Evolutionary conservation across 306 rosid genomes (phyloP).

Genomic region (Chamaecrista fasciculata): DNA sequence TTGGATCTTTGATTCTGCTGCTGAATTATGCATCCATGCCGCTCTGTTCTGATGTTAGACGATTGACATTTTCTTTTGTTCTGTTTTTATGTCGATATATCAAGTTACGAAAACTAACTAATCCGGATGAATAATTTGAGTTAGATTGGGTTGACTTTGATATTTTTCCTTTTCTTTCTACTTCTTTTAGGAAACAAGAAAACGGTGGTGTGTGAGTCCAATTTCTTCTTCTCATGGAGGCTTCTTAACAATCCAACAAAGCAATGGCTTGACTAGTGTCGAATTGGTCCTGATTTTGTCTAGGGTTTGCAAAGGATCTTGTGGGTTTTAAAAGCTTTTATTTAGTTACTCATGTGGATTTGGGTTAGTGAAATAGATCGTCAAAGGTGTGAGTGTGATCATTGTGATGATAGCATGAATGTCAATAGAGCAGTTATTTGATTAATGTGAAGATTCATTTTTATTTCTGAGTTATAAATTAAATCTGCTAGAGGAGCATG

Average conservation of each 20-base stretch:
- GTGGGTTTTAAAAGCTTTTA: conserved; percentile 24
- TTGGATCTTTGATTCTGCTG: conserved; percentile 32
- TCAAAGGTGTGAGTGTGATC: conserved; percentile 25
- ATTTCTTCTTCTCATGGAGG: conserved; percentile 26
- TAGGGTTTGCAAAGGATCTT: conserved; percentile 33
- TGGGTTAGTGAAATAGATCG: conserved; percentile 11
- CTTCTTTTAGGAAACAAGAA: conserved; percentile 24
- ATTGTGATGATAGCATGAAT: conserved; percentile 23
- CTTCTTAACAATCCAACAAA: conserved; percentile 22
- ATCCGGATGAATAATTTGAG: conserved; percentile 22
- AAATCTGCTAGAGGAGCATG: conserved; percentile 53
- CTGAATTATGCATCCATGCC: conserved; percentile 39
- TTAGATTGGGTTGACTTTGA: conserved; percentile 27
- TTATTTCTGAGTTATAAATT: conserved; percentile 34
- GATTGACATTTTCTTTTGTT: conserved; percentile 29
- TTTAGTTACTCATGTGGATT: conserved; percentile 22
- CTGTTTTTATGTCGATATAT: conserved; percentile 13
- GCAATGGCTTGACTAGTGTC: conserved; percentile 27
- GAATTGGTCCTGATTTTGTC: conserved; percentile 26
- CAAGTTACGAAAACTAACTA: background rate
- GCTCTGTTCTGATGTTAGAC: conserved; percentile 22
- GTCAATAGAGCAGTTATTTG: conserved; percentile 36
- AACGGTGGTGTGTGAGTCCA: conserved; percentile 25
- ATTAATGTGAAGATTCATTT: conserved; percentile 35
- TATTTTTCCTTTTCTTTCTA: background rate